Evolutionary conservation across 2,329 filamentous ascomycete species (phyloP), one percentile per base, ranked within the genome.

Genomic region (Colletotrichum sp.): DNA sequence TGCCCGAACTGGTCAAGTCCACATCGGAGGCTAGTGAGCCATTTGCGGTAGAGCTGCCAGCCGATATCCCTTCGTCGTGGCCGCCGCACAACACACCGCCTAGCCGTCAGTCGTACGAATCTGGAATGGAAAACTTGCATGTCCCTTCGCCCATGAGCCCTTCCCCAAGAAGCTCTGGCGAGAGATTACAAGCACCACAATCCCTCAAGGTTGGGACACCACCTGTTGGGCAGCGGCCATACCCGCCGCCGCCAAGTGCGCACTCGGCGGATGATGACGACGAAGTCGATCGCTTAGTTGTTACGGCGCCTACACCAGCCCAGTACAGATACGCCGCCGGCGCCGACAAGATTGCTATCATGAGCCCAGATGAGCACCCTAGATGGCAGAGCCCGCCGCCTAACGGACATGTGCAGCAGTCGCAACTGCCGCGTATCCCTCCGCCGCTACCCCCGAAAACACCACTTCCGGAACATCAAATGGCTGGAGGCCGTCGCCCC

Each of bases 361-460:
- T 89, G 72, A 88, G 89, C 60, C 83, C 87, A 0, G 93, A 94
- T 77, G 92, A 94, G 78, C 87, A 89, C 66, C 89, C 91, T 0
- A 86, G 85, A 72, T 85, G 83, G 76, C 85, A 82, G 70, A 80
- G 81, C 9, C 80, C 80, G 34, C 80, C 79, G 12, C 67, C 75
- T 6, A 79, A 78, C 57, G 72, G 39, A 32, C 28, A 36, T 24
- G 12, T 68, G n/a, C 75, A 74, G 44, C 80, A 80, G 39, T 80
- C 78, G 60, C 78, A 79, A 44, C 80, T 82, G 30, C 81, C 85
- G 68, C 79, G 75, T 28, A 68, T 77, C 60, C 92, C 94, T 6
- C 95, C 95, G 8, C 94, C 94, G 1, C 82, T 95, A 44, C 95
- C 95, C 18, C 95, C 95, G 12, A 96, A 96, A 84, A 95, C 93